These are phyloP conservation scores for Camptophora hylomeconis DNA, from an alignment of 2,329 filamentous ascomycete species.

Conservation along the genomic window DNA sequence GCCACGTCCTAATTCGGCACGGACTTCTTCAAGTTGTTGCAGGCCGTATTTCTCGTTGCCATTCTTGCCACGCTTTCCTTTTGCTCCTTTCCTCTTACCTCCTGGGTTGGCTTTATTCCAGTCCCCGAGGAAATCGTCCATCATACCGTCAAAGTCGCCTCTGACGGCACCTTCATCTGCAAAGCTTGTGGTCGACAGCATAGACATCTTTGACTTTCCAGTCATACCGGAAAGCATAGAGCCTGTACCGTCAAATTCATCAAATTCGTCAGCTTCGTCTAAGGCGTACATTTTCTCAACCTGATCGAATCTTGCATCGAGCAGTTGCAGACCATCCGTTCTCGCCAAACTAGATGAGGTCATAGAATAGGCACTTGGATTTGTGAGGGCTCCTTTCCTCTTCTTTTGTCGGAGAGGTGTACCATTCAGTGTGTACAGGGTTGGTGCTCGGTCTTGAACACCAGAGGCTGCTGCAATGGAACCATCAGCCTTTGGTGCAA, in stretches of 20 bases:
- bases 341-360: constrained; percentile 74
- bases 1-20: constrained; percentile 65
- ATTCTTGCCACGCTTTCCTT: constrained; percentile 58
- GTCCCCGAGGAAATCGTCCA: constrained; percentile 81
- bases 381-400: constrained; percentile 85
- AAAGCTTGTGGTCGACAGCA: constrained; percentile 42
- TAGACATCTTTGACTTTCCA: constrained; percentile 42
- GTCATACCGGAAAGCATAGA: constrained; percentile 34
- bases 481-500: constrained; percentile 23
- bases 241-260: constrained; percentile 38
- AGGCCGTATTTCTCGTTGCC: constrained; percentile 69
- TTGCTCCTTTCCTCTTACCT: constrained; percentile 30
- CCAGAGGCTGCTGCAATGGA: constrained; percentile 28
- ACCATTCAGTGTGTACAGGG: constrained; percentile 50
- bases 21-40: constrained; percentile 81
- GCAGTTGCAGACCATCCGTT: constrained; percentile 70
- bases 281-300: constrained; percentile 71
- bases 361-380: constrained; percentile 81
- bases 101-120: constrained; percentile 30
- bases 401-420: constrained; percentile 62
- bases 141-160: constrained; percentile 72
- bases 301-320: constrained; percentile 85
- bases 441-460: constrained; percentile 27
- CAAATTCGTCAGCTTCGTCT: constrained; percentile 41
- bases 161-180: constrained; percentile 44